Conservation (phyloP, 805 yeast species). For the Cyberlindnera bimundalis region DNA sequence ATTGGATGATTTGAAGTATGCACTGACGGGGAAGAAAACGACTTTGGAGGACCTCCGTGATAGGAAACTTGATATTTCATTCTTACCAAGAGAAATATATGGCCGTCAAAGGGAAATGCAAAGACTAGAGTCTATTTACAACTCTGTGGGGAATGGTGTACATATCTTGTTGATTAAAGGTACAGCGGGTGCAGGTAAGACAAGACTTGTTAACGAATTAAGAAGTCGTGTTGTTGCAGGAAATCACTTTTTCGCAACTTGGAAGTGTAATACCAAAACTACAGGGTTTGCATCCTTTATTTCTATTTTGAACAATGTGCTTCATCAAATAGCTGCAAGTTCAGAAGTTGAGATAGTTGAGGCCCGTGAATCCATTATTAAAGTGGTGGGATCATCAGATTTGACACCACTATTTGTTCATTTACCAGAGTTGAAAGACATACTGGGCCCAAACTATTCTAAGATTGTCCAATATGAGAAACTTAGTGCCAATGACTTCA, state of each 20-base stretch:
- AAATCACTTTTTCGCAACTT: constrained; percentile 28
- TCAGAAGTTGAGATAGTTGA: constrained; percentile 32
- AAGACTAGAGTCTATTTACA: constrained; percentile 24
- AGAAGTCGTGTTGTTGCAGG: constrained; percentile 33
- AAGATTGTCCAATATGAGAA: constrained; percentile 22
- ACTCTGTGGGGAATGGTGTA: constrained; percentile 22
- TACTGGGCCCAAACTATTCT: constrained; percentile 41
- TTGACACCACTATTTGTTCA: constrained; percentile 37
- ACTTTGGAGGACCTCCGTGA: constrained; percentile 15
- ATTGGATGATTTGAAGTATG: constrained; percentile 34
- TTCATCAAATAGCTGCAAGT: constrained; percentile 40
- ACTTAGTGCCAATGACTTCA: constrained; percentile 17
- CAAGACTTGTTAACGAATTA: constrained; percentile 39
- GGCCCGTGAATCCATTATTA: constrained; percentile 40
- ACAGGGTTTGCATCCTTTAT: constrained; percentile 37
- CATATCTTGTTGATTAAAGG: constrained; percentile 37
- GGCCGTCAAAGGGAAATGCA: constrained; percentile 30
- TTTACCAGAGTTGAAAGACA: constrained; percentile 42
- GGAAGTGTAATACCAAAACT: constrained; percentile 30
- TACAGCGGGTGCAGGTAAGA: constrained; percentile 44
- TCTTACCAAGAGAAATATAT: constrained; percentile 26
- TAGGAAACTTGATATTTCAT: constrained; percentile 1
- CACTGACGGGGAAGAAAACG: constrained; percentile 4
- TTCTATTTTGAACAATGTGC: constrained; percentile 36
- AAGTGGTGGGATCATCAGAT: constrained; percentile 37